A percentile compares a stretch with the other conserved stretches of the same genome.
Evolutionary conservation across 768 basidiomycete species (phyloP).

Genomic region (Tulasnella calospora): DNA sequence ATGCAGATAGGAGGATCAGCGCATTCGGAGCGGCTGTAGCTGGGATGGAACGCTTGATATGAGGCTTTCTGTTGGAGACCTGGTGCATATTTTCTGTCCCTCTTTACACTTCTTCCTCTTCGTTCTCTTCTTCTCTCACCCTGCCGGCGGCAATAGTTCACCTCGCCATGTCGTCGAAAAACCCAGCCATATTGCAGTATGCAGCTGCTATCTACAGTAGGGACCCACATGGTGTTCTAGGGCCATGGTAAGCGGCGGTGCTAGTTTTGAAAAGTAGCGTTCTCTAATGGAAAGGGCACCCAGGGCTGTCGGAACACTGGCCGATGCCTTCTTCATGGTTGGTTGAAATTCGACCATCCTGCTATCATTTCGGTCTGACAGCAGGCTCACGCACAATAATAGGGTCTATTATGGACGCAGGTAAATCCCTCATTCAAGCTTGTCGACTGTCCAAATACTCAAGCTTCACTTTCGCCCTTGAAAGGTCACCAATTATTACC

Average conservation of each 20-base stretch:
- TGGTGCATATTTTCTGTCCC: background rate
- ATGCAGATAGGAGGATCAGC: background rate
- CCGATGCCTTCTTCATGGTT: conserved; percentile 5
- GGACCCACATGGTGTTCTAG: background rate
- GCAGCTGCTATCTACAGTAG: background rate
- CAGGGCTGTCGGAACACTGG: background rate
- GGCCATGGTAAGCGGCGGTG: background rate
- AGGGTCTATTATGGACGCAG: conserved; percentile 7
- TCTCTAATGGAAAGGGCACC: background rate
- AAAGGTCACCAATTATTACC: conserved; percentile 7
- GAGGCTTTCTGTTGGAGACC: background rate
- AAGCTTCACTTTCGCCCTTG: background rate
- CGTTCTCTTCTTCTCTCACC: background rate
- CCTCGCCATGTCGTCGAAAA: background rate
- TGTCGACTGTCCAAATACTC: background rate
- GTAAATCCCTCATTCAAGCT: background rate
- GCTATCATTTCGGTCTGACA: background rate
- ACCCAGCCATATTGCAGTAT: background rate
- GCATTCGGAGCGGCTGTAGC: background rate
- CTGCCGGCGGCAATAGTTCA: background rate
- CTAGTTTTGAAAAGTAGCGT: background rate
- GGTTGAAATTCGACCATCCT: background rate
- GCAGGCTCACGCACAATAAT: background rate
- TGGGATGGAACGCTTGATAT: background rate
- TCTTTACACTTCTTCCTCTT: background rate